Evolutionary conservation across 2,329 filamentous ascomycete genomes (phyloP), one percentile per base, ranked within the genome.

Genomic region (Calonectria pseudoturangicola): DNA sequence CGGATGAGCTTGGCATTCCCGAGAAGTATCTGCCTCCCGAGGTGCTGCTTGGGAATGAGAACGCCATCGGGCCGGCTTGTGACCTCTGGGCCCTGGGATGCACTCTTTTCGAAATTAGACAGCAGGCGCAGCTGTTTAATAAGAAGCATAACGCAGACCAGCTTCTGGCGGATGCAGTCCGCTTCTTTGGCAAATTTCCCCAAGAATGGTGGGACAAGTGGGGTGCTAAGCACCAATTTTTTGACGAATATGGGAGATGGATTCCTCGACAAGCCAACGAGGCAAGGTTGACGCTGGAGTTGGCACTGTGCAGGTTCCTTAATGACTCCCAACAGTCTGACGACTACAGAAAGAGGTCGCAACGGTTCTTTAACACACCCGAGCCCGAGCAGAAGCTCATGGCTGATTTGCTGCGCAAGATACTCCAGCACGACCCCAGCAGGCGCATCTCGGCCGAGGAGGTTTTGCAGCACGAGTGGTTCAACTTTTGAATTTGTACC

Each of bases 191-290:
- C 0, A 81, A 81, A 69, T 56, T 83, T 2, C 82, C 82, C 0
- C 76, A 81, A 36, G 75, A 76, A 0, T 82, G 79, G 79, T 83
- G 83, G 82, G 36, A 71, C 0, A 79, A 70, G 2, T 84, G 82
- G 82, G 75, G 76, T 3, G 60, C 47, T 0, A 76, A 80, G 0
- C 72, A 47, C 1, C 43, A 66, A 0, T 80, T 75, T 9, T 83
- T 81, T 15, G 68, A 78, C 18, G 73, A 79, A 9, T 7, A 74
- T 3, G 73, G 74, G 1, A 70, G 60, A 0, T 75, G 68, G 66
- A 30, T 71, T 13, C 21, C 21, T 21, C 33, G 51, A 5, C 12
- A 56, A 4, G 27, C 28, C 3, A 16, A 16, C 0, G 63, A 36
- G 1, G 58, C 71, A 0, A 64, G 69, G 0, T 70, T 69, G 68